Percentiles rank a stretch among this genome's conserved stretches.
Conservation (phyloP, 371 early-diverging fungal genomes). For the Saksenaea oblongispora region DNA sequence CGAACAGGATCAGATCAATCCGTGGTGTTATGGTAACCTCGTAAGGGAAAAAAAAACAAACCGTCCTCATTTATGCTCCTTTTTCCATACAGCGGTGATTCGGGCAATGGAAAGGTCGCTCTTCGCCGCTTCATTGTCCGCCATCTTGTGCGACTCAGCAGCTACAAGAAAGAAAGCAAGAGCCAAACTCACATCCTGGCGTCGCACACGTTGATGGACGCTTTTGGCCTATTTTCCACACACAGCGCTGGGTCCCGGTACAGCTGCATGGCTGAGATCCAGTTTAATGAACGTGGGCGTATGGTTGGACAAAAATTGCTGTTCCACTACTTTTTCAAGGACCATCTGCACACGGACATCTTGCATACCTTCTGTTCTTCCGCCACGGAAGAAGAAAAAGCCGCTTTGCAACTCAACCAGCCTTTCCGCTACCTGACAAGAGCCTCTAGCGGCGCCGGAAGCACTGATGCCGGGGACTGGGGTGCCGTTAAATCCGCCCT, state of each 20-base stretch:
- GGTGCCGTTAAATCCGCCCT: constrained; percentile 71
- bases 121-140: constrained; percentile 61
- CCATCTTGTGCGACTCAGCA: constrained; percentile 69
- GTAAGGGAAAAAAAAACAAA: constrained; percentile 74
- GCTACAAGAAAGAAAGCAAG: constrained; percentile 77
- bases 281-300: constrained; percentile 77
- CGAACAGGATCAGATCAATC: constrained; percentile 41
- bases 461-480: constrained; percentile 58
- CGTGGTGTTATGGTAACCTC: constrained; percentile 42
- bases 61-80: constrained; percentile 43
- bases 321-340: constrained; percentile 1
- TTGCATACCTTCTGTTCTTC: not conserved
- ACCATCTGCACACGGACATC: not conserved
- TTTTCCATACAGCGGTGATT: constrained; percentile 69
- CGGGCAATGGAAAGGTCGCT: constrained; percentile 85
- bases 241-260: constrained; percentile 81
- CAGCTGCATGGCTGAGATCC: constrained; percentile 90
- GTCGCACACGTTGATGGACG: constrained; percentile 71
- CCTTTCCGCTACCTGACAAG: constrained; percentile 20
- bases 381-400: not conserved
- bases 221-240: constrained; percentile 88
- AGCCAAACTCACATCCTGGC: constrained; percentile 70
- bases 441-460: constrained; percentile 36
- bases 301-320: constrained; percentile 30
- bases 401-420: not conserved